Evolutionary conservation across 805 yeast genomes (phyloP).

Genomic region (Suhomyces sp.): DNA sequence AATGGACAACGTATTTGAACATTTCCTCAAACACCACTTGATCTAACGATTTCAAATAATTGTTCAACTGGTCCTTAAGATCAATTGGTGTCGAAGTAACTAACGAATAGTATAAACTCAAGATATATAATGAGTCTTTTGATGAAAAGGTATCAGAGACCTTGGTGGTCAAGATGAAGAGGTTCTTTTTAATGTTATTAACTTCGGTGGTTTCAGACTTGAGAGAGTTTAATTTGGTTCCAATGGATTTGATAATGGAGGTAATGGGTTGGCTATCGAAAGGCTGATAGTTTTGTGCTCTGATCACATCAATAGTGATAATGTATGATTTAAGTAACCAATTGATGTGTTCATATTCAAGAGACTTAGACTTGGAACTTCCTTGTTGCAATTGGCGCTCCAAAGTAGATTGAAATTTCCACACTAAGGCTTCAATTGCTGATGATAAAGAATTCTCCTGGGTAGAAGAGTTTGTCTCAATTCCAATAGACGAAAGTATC

Average conservation of each 20-base stretch:
- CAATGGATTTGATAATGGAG: background rate
- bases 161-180: background rate
- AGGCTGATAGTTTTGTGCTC: too few species aligned
- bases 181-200: background rate
- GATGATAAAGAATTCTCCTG: too few species aligned
- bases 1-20: conserved; percentile 15
- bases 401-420: too few species aligned
- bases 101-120: conserved; percentile 15
- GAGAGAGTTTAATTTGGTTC: conserved; percentile 1
- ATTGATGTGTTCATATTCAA: background rate
- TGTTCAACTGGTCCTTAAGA: background rate
- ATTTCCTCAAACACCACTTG: conserved; percentile 11
- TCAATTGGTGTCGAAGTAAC: conserved; percentile 1
- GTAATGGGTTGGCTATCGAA: background rate
- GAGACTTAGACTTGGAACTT: too few species aligned
- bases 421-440: too few species aligned
- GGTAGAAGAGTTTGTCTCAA: too few species aligned
- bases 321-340: too few species aligned
- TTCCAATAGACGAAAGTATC: too few species aligned
- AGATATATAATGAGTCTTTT: conserved; percentile 14
- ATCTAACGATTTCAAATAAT: conserved; percentile 3
- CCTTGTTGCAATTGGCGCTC: too few species aligned
- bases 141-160: too few species aligned
- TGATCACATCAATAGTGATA: too few species aligned
- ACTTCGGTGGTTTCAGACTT: too few species aligned